Percentiles rank a stretch among this genome's conserved stretches.
Evolutionary conservation across 306 rosid genomes (phyloP).

Genomic region (Cicer judaicum): DNA sequence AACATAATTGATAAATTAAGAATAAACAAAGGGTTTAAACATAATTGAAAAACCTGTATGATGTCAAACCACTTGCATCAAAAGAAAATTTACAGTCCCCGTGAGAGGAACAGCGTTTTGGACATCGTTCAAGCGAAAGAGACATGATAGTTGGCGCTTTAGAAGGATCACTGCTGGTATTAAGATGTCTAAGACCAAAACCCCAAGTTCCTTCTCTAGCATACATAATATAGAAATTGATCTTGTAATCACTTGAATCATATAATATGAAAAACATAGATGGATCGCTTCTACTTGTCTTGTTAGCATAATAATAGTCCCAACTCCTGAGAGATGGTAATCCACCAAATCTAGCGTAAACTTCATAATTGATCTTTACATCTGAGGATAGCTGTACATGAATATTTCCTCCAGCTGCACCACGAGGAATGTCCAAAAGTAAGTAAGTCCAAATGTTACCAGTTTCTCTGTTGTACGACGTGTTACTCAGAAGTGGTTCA

Average conservation of each 20-base stretch:
- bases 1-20: slow-evolving; percentile 35
- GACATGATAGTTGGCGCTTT: slow-evolving; percentile 74
- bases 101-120: slow-evolving; percentile 77
- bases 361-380: slow-evolving; percentile 64
- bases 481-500: slow-evolving; percentile 70
- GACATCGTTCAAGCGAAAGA: slow-evolving; percentile 90
- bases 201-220: slow-evolving; percentile 96
- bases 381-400: slow-evolving; percentile 68
- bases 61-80: slow-evolving; percentile 87
- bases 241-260: slow-evolving; percentile 66
- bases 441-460: slow-evolving; percentile 80
- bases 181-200: slow-evolving; percentile 73
- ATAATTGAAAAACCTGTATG: slow-evolving; percentile 67
- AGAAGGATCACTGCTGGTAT: slow-evolving; percentile 45
- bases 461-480: slow-evolving; percentile 51
- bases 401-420: slow-evolving; percentile 91
- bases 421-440: slow-evolving; percentile 76
- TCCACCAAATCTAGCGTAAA: slow-evolving; percentile 90
- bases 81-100: slow-evolving; percentile 74
- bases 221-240: slow-evolving; percentile 82
- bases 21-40: slow-evolving; percentile 35
- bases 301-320: slow-evolving; percentile 86
- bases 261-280: slow-evolving; percentile 75
- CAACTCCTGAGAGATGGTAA: slow-evolving; percentile 77
- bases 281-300: slow-evolving; percentile 72